A percentile compares a stretch with the other conserved stretches of the same genome.
Conservation (phyloP, 352 stramenopile species). For the Phytophthora lateralis region DNA sequence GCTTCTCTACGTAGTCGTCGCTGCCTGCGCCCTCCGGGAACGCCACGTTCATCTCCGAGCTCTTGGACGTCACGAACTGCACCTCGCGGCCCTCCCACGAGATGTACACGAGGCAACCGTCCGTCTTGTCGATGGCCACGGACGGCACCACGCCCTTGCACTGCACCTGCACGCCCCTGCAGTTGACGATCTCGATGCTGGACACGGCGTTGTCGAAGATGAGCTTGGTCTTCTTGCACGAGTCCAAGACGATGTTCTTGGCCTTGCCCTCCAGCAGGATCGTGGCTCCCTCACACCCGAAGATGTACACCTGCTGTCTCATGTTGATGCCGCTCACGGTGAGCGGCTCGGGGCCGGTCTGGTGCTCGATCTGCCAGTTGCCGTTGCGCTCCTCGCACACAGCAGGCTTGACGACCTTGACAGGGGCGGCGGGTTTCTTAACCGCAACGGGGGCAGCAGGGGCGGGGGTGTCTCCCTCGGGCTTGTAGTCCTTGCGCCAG, state of each 20-base stretch:
- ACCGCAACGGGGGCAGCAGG: conserved; percentile 23
- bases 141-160: conserved; percentile 93
- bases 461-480: conserved; percentile 43
- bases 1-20: conserved; percentile 94
- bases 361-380: conserved; percentile 98
- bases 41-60: conserved; percentile 96
- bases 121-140: conserved; percentile 99
- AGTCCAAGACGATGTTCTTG: conserved; percentile 97
- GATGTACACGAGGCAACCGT: conserved; percentile 96
- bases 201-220: conserved; percentile 97
- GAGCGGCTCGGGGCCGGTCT: conserved; percentile 84
- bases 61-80: conserved; percentile 97
- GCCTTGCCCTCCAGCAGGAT: conserved; percentile 98
- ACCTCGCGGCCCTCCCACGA: conserved; percentile 90
- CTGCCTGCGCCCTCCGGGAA: conserved; percentile 87
- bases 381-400: conserved; percentile 91
- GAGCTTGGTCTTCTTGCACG: conserved; percentile 95
- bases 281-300: conserved; percentile 93
- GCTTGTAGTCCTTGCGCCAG: conserved; percentile 95
- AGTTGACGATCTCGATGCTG: conserved; percentile 98
- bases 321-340: conserved; percentile 92
- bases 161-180: conserved; percentile 96
- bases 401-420: conserved; percentile 53
- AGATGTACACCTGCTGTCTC: conserved; percentile 97
- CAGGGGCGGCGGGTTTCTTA: conserved; percentile 38